Evolutionary conservation across 2,329 filamentous ascomycete genomes (phyloP).

Genomic region (Scytalidium lignicola): DNA sequence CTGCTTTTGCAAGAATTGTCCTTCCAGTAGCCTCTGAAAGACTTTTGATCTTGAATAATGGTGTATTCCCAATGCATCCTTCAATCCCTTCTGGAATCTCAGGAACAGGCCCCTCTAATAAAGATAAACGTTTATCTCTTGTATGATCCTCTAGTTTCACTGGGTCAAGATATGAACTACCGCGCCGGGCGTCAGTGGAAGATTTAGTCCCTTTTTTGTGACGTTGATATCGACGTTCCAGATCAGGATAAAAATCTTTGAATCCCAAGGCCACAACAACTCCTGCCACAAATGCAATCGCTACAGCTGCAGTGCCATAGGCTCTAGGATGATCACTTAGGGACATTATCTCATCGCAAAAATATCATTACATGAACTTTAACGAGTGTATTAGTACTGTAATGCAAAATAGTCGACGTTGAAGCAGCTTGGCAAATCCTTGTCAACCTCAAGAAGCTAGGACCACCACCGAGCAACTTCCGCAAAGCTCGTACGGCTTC

Average conservation of each 20-base stretch:
- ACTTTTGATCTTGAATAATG: slow-evolving; percentile 78
- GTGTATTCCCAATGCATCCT: slow-evolving; percentile 89
- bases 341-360: slow-evolving; percentile 41
- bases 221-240: slow-evolving; percentile 59
- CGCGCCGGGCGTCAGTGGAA: slow-evolving; percentile 14
- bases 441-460: slow-evolving; percentile 28
- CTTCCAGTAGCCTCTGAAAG: slow-evolving; percentile 84
- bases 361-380: slow-evolving; percentile 1
- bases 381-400: background rate
- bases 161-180: slow-evolving; percentile 29
- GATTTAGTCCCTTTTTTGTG: slow-evolving; percentile 26
- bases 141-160: slow-evolving; percentile 54
- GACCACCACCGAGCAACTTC: slow-evolving; percentile 24
- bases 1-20: slow-evolving; percentile 86
- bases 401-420: background rate
- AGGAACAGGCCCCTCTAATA: slow-evolving; percentile 13
- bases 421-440: background rate
- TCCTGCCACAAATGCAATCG: slow-evolving; percentile 71
- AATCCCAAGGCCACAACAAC: slow-evolving; percentile 70
- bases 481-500: slow-evolving; percentile 11
- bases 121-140: slow-evolving; percentile 27
- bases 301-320: slow-evolving; percentile 61
- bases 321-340: slow-evolving; percentile 55
- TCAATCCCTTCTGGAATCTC: slow-evolving; percentile 74
- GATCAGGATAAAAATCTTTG: slow-evolving; percentile 74